These are phyloP conservation scores for Pestalotiopsis sp. DNA, from an alignment of 2,329 filamentous ascomycete species.

Conservation along the genomic window DNA sequence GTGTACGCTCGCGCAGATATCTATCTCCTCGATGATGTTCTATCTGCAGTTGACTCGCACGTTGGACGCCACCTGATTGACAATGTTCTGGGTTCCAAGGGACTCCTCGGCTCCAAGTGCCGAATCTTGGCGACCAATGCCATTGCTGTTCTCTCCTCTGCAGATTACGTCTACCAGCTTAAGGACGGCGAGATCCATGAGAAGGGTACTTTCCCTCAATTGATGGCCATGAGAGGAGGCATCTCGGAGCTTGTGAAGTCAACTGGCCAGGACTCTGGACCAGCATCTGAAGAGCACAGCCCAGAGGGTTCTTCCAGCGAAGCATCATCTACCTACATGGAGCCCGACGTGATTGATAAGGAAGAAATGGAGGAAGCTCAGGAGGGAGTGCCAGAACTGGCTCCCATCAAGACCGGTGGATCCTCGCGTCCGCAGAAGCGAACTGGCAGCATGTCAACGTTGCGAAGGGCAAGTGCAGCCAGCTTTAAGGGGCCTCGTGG, in stretches of 20 bases:
- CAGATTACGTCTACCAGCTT: constrained; percentile 85
- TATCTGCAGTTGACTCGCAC: constrained; percentile 98
- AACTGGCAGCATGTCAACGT: constrained; percentile 74
- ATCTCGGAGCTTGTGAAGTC: constrained; percentile 84
- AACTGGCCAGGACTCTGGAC: constrained; percentile 60
- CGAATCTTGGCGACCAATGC: constrained; percentile 94
- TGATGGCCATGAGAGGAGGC: constrained; percentile 92
- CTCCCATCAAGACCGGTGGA: constrained; percentile 67
- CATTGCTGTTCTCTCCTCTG: constrained; percentile 86
- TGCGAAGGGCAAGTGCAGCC: constrained; percentile 88
- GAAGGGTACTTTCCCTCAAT: constrained; percentile 85
- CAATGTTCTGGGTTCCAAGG: constrained; percentile 84
- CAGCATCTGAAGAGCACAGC: constrained; percentile 39
- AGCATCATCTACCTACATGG: constrained; percentile 58
- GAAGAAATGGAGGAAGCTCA: constrained; percentile 77
- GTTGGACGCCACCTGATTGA: constrained; percentile 95
- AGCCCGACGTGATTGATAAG: constrained; percentile 57
- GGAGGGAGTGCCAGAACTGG: constrained; percentile 75
- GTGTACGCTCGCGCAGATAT: constrained; percentile 97
- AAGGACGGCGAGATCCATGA: constrained; percentile 84
- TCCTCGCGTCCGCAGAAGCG: constrained; percentile 56
- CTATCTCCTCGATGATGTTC: constrained; percentile 89
- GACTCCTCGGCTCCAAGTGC: constrained; percentile 83
- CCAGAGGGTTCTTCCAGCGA: constrained; percentile 56
- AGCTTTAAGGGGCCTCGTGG: constrained; percentile 87